phyloP scores from a whole-genome alignment of 768 basidiomycete genomes.

The Leccinum arenicola region DNA sequence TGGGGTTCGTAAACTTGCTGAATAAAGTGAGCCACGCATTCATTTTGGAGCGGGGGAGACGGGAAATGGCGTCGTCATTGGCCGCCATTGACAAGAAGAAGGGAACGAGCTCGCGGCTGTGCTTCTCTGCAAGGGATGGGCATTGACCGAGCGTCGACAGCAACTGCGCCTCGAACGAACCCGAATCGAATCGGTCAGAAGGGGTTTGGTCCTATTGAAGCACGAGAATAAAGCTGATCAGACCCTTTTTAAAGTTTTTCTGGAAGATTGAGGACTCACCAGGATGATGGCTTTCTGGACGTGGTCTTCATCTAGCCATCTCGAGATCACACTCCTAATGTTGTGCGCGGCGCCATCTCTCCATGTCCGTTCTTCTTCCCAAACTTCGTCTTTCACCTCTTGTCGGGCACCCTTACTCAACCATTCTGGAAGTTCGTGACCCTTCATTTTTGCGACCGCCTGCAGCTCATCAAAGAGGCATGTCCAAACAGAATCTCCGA shows the following conservation, averaged over 20 bases:
- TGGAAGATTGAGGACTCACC: conserved; percentile 25
- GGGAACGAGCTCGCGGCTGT: conserved; percentile 84
- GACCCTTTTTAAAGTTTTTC: too few species aligned
- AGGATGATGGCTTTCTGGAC: conserved; percentile 32
- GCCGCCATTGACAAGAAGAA: conserved; percentile 63
- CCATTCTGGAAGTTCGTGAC: conserved; percentile 21
- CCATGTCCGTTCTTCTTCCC: conserved; percentile 76
- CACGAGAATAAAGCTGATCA: background rate
- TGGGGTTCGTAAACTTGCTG: conserved; percentile 91
- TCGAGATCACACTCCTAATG: conserved; percentile 44
- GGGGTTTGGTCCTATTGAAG: conserved; percentile 30
- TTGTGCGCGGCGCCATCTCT: conserved; percentile 72
- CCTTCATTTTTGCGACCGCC: conserved; percentile 19
- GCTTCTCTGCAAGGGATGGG: conserved; percentile 74
- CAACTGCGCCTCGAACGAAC: conserved; percentile 80
- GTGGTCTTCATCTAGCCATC: conserved; percentile 42
- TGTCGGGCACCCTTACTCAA: conserved; percentile 23
- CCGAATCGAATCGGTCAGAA: conserved; percentile 63
- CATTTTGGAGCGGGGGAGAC: conserved; percentile 60
- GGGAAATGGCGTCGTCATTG: conserved; percentile 30
- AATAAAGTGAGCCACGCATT: conserved; percentile 80
- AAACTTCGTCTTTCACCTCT: conserved; percentile 30
- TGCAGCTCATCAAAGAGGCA: conserved; percentile 64
- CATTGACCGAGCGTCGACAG: conserved; percentile 68
- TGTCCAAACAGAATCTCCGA: conserved; percentile 71